Evolutionary conservation across 495 filamentous ascomycete genomes (phyloP), one percentile per base, ranked within the genome.

Genomic region (Podospora pseudocomata): DNA sequence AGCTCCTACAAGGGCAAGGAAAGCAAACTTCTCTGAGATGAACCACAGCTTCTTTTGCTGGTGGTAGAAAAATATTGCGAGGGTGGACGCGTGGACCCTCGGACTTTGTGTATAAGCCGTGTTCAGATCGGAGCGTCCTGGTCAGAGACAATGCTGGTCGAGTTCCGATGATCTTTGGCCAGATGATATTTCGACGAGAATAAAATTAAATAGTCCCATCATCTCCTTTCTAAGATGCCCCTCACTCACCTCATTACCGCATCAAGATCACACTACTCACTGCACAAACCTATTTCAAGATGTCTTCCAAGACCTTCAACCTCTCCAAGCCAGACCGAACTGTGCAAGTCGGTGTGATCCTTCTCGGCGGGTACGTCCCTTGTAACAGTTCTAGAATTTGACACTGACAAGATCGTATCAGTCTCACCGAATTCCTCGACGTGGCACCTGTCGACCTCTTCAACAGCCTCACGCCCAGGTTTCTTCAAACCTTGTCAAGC

Each of bases 381-480:
- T 20, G 26, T 27, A 2, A 27, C 19, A 13, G 6, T 23, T 4
- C 54, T 27, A 26, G 39, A 60, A 53, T 54, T 34, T 49, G 28
- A 19, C 2, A 61, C 59, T 32, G 27, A 61, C 20, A 28, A 28
- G 20, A 5, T 5, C 6, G 26, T 34, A 4, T 6, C 49, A 67
- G 58, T 20, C 19, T 53, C 13, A 73, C 72, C 27, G 72, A 73
- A n/a, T 18, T 73, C 16, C 58, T 61, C 5, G 72, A 73, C 44
- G 44, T 73, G 26, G 72, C 67, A 0, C 72, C 70, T 13, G 63
- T 70, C 18, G 72, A 73, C 61, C 57, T 73, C 62, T 55, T 73
- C 54, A 18, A 72, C 64, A 68, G 70, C 13, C 61, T 73, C 5
- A 65, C 26, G 19, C 57, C 58, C 4, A 26, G 26, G 19, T 72